Evolutionary conservation across 2,329 filamentous ascomycete genomes (phyloP).

Genomic region (Karstenula rhodostoma): DNA sequence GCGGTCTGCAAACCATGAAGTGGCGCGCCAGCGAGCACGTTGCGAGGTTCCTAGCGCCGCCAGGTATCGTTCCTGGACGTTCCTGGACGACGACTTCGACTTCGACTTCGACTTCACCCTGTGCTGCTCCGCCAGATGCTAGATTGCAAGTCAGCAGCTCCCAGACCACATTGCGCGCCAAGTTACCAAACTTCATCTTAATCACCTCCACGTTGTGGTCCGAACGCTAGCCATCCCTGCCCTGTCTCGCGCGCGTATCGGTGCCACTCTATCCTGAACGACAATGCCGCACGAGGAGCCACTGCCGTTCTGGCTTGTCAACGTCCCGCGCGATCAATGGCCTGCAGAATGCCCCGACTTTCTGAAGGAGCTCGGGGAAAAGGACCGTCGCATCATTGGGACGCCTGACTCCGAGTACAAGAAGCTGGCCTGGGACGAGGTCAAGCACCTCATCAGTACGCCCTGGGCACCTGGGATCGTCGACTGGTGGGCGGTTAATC

Average conservation of each 20-base stretch:
- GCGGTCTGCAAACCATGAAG: constrained; percentile 6
- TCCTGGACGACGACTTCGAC: no score
- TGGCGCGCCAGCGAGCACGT: constrained; percentile 1
- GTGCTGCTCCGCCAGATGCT: neutral
- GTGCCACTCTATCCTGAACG: constrained; percentile 2
- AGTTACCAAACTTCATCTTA: neutral
- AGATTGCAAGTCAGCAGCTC: neutral
- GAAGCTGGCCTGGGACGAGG: constrained; percentile 73
- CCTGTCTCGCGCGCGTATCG: constrained; percentile 1
- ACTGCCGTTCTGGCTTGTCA: constrained; percentile 82
- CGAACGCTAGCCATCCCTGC: constrained; percentile 1
- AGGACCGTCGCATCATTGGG: constrained; percentile 74
- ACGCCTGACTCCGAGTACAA: constrained; percentile 74
- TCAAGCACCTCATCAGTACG: constrained; percentile 64
- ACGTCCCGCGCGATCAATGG: constrained; percentile 70
- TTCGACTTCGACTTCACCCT: neutral
- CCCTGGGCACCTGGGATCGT: neutral
- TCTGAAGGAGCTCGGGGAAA: constrained; percentile 68
- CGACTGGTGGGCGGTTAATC: constrained; percentile 9
- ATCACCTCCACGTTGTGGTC: neutral
- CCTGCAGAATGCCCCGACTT: constrained; percentile 75
- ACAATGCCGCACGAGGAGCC: constrained; percentile 38
- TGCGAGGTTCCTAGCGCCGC: neutral
- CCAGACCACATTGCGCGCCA: neutral
- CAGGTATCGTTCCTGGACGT: neutral